A percentile compares a stretch with the other conserved stretches of the same genome.
These are phyloP conservation scores for Neurospora sublineolata DNA, from an alignment of 495 filamentous ascomycete species.

Conservation along the genomic window DNA sequence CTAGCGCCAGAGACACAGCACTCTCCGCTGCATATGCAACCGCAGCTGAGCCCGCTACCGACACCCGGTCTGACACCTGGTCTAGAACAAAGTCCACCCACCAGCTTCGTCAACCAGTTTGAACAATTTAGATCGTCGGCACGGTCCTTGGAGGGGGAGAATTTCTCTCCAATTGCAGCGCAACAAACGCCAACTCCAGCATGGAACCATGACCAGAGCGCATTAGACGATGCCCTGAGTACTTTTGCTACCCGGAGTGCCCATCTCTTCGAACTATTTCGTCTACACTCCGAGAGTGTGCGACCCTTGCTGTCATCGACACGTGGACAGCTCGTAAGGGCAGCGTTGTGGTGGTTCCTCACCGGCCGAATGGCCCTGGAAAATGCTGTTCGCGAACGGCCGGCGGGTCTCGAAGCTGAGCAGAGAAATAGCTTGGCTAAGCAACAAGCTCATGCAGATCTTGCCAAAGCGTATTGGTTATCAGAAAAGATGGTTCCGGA, in stretches of 20 bases:
- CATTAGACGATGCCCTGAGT: conserved; percentile 47
- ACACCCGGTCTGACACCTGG: not conserved
- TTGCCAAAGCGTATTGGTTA: conserved; percentile 79
- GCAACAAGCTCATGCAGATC: conserved; percentile 63
- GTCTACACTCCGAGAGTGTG: conserved; percentile 57
- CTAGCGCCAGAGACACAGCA: not conserved
- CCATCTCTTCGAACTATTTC: conserved; percentile 57
- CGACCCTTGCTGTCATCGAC: conserved; percentile 48
- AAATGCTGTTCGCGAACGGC: conserved; percentile 50
- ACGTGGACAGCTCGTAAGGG: conserved; percentile 54
- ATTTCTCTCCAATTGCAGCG: not conserved
- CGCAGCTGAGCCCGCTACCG: not conserved
- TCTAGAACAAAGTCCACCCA: conserved; percentile 2
- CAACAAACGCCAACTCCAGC: not conserved
- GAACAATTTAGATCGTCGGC: conserved; percentile 12
- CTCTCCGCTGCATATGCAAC: not conserved
- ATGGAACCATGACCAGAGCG: not conserved
- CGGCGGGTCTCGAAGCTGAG: conserved; percentile 33
- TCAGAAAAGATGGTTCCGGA: conserved; percentile 53
- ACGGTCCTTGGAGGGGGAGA: conserved; percentile 15
- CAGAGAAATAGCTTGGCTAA: conserved; percentile 30
- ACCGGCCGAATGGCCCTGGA: conserved; percentile 65
- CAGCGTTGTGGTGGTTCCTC: conserved; percentile 80
- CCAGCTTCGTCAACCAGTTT: conserved; percentile 18
- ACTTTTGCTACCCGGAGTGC: conserved; percentile 56